A percentile compares a stretch with the other conserved stretches of the same genome.
phyloP scores from a whole-genome alignment of 129 eudicot genomes.

The Sambucus nigra region DNA sequence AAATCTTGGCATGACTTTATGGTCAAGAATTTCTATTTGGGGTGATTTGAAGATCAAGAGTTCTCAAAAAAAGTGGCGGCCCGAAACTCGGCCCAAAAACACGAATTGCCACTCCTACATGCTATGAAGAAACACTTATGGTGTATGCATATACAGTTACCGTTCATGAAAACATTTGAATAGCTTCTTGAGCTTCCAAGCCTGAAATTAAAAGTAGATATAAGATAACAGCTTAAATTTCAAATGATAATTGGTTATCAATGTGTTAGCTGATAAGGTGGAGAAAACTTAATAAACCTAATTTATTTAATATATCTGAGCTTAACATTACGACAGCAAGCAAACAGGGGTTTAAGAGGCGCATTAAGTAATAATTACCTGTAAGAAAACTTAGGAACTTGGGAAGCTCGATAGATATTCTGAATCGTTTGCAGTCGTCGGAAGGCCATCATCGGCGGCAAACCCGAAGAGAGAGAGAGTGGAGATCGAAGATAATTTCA shows the following conservation, averaged over 20 bases:
- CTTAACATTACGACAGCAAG: not conserved
- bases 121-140: no score
- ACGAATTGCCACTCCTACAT: no score
- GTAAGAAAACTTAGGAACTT: conserved; percentile 18
- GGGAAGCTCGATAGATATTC: conserved; percentile 20
- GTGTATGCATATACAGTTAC: conserved; percentile 21
- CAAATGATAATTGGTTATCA: not conserved
- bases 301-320: no score
- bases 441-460: conserved; percentile 22
- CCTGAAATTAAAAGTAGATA: conserved; percentile 26
- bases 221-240: not conserved
- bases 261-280: no score
- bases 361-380: conserved; percentile 9
- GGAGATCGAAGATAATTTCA: conserved; percentile 8
- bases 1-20: no score
- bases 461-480: not conserved
- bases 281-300: no score
- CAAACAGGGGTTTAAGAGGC: not conserved
- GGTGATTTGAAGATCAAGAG: no score
- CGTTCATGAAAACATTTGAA: conserved; percentile 27
- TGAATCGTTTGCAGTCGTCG: conserved; percentile 25
- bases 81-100: no score
- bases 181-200: conserved; percentile 32
- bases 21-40: no score
- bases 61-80: no score